Percentiles rank a stretch among this genome's conserved stretches.
These are phyloP conservation scores for Dactylella cylindrospora DNA, from an alignment of 2,329 filamentous ascomycete genomes.

Conservation along the genomic window DNA sequence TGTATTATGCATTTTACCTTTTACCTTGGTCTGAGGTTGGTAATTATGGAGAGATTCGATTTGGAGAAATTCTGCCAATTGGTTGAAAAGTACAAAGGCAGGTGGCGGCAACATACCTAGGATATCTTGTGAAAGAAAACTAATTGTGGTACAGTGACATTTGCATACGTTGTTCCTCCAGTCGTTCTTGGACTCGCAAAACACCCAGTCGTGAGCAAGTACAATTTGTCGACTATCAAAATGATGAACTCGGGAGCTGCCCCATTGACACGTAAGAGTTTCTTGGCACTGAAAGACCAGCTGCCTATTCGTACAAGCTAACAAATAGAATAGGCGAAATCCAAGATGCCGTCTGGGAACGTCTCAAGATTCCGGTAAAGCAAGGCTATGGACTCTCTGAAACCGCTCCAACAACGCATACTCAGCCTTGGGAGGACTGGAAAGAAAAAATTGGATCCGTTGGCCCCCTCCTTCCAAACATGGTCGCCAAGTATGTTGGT, in stretches of 20 bases:
- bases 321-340: slow-evolving; percentile 59
- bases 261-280: slow-evolving; percentile 71
- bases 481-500: slow-evolving; percentile 75
- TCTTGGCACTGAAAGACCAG: no score
- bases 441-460: slow-evolving; percentile 73
- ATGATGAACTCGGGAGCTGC: slow-evolving; percentile 88
- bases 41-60: slow-evolving; percentile 79
- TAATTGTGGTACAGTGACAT: slow-evolving; percentile 6
- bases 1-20: slow-evolving; percentile 37
- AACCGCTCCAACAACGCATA: slow-evolving; percentile 76
- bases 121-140: not conserved
- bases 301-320: not conserved
- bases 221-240: slow-evolving; percentile 74
- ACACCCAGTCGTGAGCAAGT: slow-evolving; percentile 73
- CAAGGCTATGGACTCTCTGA: slow-evolving; percentile 91
- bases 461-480: slow-evolving; percentile 74
- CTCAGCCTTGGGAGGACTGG: slow-evolving; percentile 75
- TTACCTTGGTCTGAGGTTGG: slow-evolving; percentile 61
- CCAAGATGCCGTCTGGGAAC: slow-evolving; percentile 71
- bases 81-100: slow-evolving; percentile 73
- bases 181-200: slow-evolving; percentile 80
- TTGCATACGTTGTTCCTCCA: slow-evolving; percentile 68
- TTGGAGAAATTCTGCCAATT: slow-evolving; percentile 74
- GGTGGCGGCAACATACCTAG: slow-evolving; percentile 49
- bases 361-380: slow-evolving; percentile 78